Evolutionary conservation across 768 basidiomycete species (phyloP), one percentile per base, ranked within the genome.

Genomic region (Mycena metata): DNA sequence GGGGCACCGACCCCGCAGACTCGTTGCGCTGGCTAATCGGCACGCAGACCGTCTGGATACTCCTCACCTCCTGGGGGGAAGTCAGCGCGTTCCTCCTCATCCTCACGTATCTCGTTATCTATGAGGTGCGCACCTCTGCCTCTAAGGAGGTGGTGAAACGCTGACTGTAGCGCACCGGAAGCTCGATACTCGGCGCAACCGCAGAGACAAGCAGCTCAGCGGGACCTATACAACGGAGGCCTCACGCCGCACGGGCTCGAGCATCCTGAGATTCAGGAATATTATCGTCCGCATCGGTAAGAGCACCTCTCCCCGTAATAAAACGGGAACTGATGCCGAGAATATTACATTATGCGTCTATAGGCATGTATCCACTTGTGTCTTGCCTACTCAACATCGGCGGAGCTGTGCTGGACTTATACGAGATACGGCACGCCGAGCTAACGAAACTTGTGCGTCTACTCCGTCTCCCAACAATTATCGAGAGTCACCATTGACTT

Each of bases 1-100:
- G 39, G 1, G 15, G 15, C 59, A 49, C 64, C 2, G 54, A 74
- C 21, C 36, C 51, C 1, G 33, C 64, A n/a, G 26, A 35, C 5
- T 66, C 60, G 24, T 11, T 76, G 15, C 62, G 64, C 6, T 78
- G 77, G 76, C 59, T 78, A 16, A 69, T 76, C 21, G 72, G 64
- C 7, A 77, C 76, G 15, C 74, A 74, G 46, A 75, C 75, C 1
- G 66, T 74, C 47, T 78, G 59, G 59, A 24, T 50, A 1, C 4
- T 49, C 7, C 15, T 60, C 11, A 19, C 23, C 5, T 33, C 33
- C 5, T 30, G 30, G 3, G 30, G 59, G 47, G 59, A 60, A 13
- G 55, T 56, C 23, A 5, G 11, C 39, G 55, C 55, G 4, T 56
- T 56, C 8, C 15, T 56, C 16, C 26, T 23, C 2, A 39, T 60